Base-by-base conservation (phyloP, 1,284 basidiomycete species). In the Ganoderma meredithae region DNA sequence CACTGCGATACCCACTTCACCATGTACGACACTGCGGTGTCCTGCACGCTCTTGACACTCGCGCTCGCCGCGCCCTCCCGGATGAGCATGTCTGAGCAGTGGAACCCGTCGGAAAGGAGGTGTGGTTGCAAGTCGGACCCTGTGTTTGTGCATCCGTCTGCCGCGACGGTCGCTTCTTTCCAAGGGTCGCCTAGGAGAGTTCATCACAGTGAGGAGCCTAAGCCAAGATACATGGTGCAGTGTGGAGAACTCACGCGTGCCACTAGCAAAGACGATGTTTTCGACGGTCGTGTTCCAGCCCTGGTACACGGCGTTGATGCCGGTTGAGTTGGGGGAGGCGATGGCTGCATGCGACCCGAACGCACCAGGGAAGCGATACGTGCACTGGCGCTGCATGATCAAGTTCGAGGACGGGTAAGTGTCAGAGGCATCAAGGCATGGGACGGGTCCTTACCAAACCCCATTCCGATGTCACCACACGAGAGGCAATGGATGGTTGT, bases 171-270 rank as follows among this genome's bases (percentile, higher is more conserved):
- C 7, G 85, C 85, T 64, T 89, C 88, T 62, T 84, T 83, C 90
- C 90, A 92, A 22, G 90, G 89, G 74, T 91, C 90, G 55, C 86
- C 89, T 90, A 58, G n/a, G n/a, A n/a, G n/a, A n/a, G n/a, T n/a
- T n/a, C n/a, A n/a, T n/a, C n/a, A n/a, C n/a, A n/a, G n/a, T n/a
- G n/a, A n/a, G n/a, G n/a, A n/a, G n/a, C n/a, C n/a, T n/a, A n/a
- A n/a, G n/a, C n/a, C n/a, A n/a, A n/a, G n/a, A n/a, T n/a, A 2
- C 10, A 8, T 4, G 9, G 12, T 4, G 60, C 19, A 33, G 56
- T 60, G 4, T 2, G 47, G 44, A 44, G 25, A 17, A 83, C 89
- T 69, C 72, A 91, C 90, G 86, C 59, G 82, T 78, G 60, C 89
- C 90, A 60, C 89, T 92, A 25, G 87, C 88, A 70, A 90, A 90